A percentile compares a stretch with the other conserved stretches of the same genome.
These are phyloP conservation scores for Beauveria asiatica DNA, from an alignment of 2,329 filamentous ascomycete genomes.

Conservation along the genomic window DNA sequence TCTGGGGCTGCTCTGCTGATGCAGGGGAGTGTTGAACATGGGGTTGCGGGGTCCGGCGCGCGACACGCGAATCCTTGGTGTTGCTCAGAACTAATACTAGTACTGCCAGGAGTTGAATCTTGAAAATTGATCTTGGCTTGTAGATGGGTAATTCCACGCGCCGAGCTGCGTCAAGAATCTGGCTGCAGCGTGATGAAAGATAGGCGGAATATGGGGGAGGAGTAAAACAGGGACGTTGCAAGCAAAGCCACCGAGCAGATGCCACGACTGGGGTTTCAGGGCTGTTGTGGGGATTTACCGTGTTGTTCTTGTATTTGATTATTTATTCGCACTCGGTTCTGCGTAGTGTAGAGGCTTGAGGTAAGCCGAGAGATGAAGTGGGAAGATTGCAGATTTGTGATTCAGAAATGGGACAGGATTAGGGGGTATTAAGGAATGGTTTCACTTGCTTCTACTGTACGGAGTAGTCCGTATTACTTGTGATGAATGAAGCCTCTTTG, in stretches of 20 bases:
- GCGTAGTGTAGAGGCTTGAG: too few relatives aligned
- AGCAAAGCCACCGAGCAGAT: background rate
- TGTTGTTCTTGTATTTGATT: background rate
- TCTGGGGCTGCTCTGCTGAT: background rate
- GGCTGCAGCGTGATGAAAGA: background rate
- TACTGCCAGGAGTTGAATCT: background rate
- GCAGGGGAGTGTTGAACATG: background rate
- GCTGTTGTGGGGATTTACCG: background rate
- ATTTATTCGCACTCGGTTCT: background rate
- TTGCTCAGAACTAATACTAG: too few relatives aligned
- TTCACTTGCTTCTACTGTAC: background rate
- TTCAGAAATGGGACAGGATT: too few relatives aligned
- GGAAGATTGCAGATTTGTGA: background rate
- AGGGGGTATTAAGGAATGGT: background rate
- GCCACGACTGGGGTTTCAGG: background rate
- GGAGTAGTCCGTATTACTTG: too few relatives aligned
- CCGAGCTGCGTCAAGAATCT: background rate
- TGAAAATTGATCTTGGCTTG: background rate
- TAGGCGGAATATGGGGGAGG: background rate
- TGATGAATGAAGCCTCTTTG: conserved; percentile 4
- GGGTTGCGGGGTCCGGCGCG: background rate
- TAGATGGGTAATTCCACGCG: background rate
- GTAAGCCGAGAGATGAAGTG: too few relatives aligned
- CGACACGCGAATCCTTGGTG: too few relatives aligned
- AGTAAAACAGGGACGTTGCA: conserved; percentile 2